Percentiles rank a stretch among this genome's conserved stretches.
phyloP scores from a whole-genome alignment of 1,284 basidiomycete genomes.

The Malassezia brasiliensis region DNA sequence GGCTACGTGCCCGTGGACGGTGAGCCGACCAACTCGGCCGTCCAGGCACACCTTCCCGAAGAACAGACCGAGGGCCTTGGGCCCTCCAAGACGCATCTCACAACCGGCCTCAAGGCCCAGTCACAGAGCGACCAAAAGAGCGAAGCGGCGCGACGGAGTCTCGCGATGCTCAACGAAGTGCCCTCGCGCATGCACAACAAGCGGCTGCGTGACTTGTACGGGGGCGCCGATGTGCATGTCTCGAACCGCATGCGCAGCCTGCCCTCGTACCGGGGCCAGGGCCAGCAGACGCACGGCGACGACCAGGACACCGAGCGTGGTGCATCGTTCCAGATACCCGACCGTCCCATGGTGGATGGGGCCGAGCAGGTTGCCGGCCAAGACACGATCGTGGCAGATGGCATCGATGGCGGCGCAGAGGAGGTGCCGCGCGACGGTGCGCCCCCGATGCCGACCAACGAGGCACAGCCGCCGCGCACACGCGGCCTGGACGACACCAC shows the following conservation, averaged over 20 bases:
- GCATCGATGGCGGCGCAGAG: no score
- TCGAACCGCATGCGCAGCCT: no score
- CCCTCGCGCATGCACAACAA: not conserved
- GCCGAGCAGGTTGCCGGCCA: no score
- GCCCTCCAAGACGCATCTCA: not conserved
- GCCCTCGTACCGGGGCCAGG: no score
- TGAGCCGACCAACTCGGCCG: not conserved
- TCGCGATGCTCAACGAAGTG: not conserved
- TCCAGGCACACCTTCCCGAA: not conserved
- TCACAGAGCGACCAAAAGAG: not conserved
- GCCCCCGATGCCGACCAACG: no score
- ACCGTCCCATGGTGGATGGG: no score
- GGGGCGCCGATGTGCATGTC: not conserved
- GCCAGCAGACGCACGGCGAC: no score
- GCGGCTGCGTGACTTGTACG: not conserved
- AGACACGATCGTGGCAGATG: no score
- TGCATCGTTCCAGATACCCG: no score
- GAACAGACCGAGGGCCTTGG: not conserved
- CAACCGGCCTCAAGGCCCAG: not conserved
- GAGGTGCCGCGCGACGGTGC: no score
- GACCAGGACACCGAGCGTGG: no score
- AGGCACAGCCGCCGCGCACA: no score
- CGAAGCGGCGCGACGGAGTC: not conserved
- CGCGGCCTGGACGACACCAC: not conserved
- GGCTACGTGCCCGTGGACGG: not conserved